Evolutionary conservation across 352 stramenopile species (phyloP).

Genomic region (Salisapilia sapeloensis): DNA sequence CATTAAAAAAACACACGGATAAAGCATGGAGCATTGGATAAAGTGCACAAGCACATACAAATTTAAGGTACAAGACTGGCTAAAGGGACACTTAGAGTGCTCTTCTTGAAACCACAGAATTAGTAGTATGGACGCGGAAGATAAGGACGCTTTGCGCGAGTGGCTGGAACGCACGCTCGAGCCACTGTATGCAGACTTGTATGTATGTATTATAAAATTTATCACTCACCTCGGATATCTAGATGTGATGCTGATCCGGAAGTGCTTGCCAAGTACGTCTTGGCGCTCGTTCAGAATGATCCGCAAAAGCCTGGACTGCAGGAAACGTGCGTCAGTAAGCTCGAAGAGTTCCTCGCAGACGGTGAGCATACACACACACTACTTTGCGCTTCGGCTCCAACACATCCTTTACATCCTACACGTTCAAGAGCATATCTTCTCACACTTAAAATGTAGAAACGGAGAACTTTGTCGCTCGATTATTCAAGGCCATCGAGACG

Average conservation of each 20-base stretch:
- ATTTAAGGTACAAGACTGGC: too few relatives aligned
- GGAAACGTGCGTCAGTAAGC: constrained; percentile 54
- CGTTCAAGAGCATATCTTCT: too few relatives aligned
- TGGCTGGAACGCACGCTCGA: constrained; percentile 76
- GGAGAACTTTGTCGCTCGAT: constrained; percentile 36
- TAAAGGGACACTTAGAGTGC: too few relatives aligned
- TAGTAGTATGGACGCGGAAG: constrained; percentile 47
- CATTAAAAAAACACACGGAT: too few relatives aligned
- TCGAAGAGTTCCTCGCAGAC: constrained; percentile 76
- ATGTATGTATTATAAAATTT: constrained; percentile 1
- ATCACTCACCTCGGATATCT: constrained; percentile 1
- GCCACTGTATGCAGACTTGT: constrained; percentile 38
- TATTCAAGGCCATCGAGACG: constrained; percentile 49
- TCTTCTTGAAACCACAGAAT: constrained; percentile 1
- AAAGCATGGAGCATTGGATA: too few relatives aligned
- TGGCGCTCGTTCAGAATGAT: constrained; percentile 73
- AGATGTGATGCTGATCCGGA: constrained; percentile 77
- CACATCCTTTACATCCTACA: too few relatives aligned
- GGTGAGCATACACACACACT: too few relatives aligned
- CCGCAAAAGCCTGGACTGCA: constrained; percentile 48
- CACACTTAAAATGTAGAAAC: constrained; percentile 51
- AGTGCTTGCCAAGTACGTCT: constrained; percentile 77
- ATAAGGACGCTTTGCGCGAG: constrained; percentile 67
- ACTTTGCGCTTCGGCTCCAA: too few relatives aligned
- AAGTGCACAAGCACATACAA: too few relatives aligned